Conservation (phyloP, 129 eudicot genomes). For the Logfia minima region DNA sequence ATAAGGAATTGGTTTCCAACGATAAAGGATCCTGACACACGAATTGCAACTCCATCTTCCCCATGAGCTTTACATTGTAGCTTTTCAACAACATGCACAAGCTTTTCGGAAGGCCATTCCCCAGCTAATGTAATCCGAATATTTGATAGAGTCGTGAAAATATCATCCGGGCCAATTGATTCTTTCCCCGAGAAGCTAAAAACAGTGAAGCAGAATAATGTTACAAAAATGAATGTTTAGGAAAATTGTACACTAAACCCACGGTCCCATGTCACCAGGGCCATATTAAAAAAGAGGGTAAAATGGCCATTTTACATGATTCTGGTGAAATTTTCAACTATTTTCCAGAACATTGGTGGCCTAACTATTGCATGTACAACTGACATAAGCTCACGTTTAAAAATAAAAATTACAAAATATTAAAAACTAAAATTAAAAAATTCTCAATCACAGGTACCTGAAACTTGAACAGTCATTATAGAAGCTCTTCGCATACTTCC, state of each 20-base stretch:
- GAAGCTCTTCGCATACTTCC: conserved; percentile 78
- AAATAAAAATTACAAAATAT: no score
- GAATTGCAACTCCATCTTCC: conserved; percentile 81
- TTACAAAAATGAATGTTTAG: not conserved
- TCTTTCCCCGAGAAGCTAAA: conserved; percentile 85
- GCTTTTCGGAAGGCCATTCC: conserved; percentile 94
- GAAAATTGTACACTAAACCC: not conserved
- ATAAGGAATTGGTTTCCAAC: conserved; percentile 86
- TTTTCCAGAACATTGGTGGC: not conserved
- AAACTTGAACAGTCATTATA: conserved; percentile 64
- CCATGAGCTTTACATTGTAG: conserved; percentile 89
- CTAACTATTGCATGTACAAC: conserved; percentile 10
- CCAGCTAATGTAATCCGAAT: conserved; percentile 84
- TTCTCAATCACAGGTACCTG: conserved; percentile 47
- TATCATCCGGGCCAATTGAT: conserved; percentile 57
- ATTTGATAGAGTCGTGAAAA: conserved; percentile 57
- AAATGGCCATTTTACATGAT: not conserved
- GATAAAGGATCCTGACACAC: conserved; percentile 85
- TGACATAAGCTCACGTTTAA: not conserved
- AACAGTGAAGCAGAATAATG: conserved; percentile 7
- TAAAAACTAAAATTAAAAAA: not conserved
- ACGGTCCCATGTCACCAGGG: not conserved
- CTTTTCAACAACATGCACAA: conserved; percentile 94
- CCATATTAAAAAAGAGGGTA: not conserved
- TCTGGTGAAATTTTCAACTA: not conserved